These are phyloP conservation scores for Aphanomyces astaci DNA, from an alignment of 352 stramenopile genomes.

Conservation along the genomic window DNA sequence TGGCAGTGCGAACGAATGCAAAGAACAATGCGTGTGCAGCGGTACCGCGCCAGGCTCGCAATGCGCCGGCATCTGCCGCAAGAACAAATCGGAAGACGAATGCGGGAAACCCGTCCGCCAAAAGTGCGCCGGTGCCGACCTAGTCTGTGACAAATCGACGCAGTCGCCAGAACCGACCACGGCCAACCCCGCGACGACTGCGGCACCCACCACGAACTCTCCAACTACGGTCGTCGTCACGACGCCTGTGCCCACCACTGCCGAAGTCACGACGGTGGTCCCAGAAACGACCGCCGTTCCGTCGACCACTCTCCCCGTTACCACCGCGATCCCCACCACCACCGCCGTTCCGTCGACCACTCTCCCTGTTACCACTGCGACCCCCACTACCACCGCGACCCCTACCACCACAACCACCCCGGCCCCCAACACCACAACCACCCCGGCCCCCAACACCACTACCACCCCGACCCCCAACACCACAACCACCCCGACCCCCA, in stretches of 20 bases:
- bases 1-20: background rate
- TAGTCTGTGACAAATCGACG: conserved; percentile 19
- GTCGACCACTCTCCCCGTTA: background rate
- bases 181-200: background rate
- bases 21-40: background rate
- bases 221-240: background rate
- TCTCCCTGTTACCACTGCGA: background rate
- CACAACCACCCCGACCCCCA: no score
- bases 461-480: background rate
- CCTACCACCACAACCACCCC: background rate
- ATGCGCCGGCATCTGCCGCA: conserved; percentile 14
- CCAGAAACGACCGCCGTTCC: background rate
- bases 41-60: background rate
- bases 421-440: background rate
- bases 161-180: background rate
- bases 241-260: background rate
- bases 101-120: conserved; percentile 14
- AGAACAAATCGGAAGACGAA: conserved; percentile 15
- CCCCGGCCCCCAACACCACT: background rate
- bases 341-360: background rate
- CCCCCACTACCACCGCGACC: background rate
- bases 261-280: background rate
- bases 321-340: background rate
- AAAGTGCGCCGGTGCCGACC: conserved; percentile 4
- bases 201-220: background rate